phyloP scores from a whole-genome alignment of 2,329 filamentous ascomycete genomes.

The Neurospora sp. region DNA sequence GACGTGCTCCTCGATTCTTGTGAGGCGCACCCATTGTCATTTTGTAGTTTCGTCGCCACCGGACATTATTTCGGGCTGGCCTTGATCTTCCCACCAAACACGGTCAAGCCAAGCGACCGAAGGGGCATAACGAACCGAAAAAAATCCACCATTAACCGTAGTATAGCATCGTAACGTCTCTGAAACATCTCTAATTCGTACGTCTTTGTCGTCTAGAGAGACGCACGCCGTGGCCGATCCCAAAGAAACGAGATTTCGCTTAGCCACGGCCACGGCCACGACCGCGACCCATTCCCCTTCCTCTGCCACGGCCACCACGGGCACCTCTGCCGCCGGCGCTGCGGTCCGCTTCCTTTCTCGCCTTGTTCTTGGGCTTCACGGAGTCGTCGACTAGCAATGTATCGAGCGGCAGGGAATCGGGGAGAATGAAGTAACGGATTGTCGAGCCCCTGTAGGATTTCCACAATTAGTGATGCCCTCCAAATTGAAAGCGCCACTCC shows the following conservation, averaged over 20 bases:
- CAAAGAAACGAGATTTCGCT: background rate
- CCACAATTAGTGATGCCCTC: background rate
- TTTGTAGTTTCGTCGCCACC: background rate
- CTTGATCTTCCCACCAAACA: background rate
- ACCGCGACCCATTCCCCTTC: constrained; percentile 30
- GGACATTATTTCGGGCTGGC: background rate
- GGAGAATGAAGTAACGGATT: constrained; percentile 72
- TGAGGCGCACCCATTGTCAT: background rate
- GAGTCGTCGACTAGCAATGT: constrained; percentile 93
- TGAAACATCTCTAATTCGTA: background rate
- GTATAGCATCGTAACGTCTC: background rate
- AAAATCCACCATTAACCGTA: background rate
- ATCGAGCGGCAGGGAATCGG: constrained; percentile 89
- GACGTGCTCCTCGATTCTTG: background rate
- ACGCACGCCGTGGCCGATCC: background rate
- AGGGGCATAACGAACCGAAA: background rate
- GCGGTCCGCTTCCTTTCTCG: constrained; percentile 75
- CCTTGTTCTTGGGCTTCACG: constrained; percentile 99
- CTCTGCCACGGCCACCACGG: constrained; percentile 35
- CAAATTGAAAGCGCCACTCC: background rate
- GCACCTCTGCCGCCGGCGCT: constrained; percentile 45
- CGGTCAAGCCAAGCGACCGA: background rate
- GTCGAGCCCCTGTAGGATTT: constrained; percentile 1
- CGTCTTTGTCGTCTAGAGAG: background rate
- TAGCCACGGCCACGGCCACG: constrained; percentile 40